These are phyloP conservation scores for Pezizomycotina sp. DNA, from an alignment of 2,329 filamentous ascomycete species.

Conservation along the genomic window DNA sequence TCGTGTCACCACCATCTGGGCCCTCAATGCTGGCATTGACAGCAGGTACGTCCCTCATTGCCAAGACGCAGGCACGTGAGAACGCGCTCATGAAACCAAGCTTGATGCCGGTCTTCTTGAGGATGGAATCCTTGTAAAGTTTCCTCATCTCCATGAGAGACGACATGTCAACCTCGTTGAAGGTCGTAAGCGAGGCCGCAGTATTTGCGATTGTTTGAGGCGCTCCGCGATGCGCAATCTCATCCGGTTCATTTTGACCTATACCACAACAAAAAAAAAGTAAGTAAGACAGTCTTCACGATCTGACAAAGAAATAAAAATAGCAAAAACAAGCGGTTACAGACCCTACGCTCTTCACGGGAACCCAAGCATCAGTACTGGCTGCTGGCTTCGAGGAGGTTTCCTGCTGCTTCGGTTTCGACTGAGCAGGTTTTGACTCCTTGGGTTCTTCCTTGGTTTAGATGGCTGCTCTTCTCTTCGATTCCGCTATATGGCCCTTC, in stretches of 20 bases:
- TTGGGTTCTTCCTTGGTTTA: too few relatives aligned
- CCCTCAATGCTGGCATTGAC: slow-evolving; percentile 97
- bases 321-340: too few relatives aligned
- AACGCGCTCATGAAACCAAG: slow-evolving; percentile 99
- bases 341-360: too few relatives aligned
- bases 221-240: slow-evolving; percentile 91
- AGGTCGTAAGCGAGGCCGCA: slow-evolving; percentile 87
- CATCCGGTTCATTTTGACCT: slow-evolving; percentile 99
- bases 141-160: slow-evolving; percentile 94
- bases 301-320: too few relatives aligned
- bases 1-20: slow-evolving; percentile 84
- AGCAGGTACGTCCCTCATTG: slow-evolving; percentile 84
- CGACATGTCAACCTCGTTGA: slow-evolving; percentile 99
- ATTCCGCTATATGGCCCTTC: too few relatives aligned
- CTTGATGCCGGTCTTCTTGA: slow-evolving; percentile 94
- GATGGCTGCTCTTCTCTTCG: too few relatives aligned
- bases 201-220: slow-evolving; percentile 99
- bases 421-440: too few relatives aligned
- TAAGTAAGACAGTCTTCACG: too few relatives aligned
- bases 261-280: too few relatives aligned
- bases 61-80: slow-evolving; percentile 71
- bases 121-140: slow-evolving; percentile 85
- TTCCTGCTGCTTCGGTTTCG: too few relatives aligned
- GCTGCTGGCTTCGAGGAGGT: too few relatives aligned
- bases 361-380: too few relatives aligned